These are phyloP conservation scores for Colletotrichum sp. DNA, from an alignment of 2,329 filamentous ascomycete genomes.

Conservation along the genomic window DNA sequence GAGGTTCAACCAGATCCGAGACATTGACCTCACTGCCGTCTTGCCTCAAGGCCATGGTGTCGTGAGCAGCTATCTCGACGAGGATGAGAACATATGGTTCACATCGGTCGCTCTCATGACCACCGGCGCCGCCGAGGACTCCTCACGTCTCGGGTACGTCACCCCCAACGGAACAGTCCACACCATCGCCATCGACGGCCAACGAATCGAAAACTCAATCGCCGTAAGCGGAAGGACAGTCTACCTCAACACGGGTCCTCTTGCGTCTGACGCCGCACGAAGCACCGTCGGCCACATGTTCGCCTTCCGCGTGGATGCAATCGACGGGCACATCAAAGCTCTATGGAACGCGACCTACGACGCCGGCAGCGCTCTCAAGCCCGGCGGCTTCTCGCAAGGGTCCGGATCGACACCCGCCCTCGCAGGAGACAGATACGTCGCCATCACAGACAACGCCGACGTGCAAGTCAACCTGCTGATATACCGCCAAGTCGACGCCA, in stretches of 20 bases:
- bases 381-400: not conserved
- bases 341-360: not conserved
- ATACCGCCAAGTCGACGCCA: not conserved
- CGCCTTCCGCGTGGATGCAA: not conserved
- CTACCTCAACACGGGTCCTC: not conserved
- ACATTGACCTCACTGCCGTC: not conserved
- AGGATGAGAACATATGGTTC: not conserved
- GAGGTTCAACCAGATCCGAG: not conserved
- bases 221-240: not conserved
- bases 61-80: not conserved
- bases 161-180: not conserved
- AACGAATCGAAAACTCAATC: not conserved
- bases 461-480: not conserved
- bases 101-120: not conserved
- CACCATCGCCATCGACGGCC: not conserved
- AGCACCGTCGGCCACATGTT: not conserved
- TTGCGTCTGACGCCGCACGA: not conserved
- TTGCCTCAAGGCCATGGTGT: not conserved
- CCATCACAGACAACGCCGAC: not conserved
- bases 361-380: not conserved
- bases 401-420: not conserved
- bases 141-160: not conserved
- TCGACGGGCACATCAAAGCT: fast-evolving
- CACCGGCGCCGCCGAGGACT: not conserved
- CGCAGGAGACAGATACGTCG: not conserved